Evolutionary conservation across 371 early-diverging fungal genomes (phyloP).

Genomic region (Haplosporangium sp.): DNA sequence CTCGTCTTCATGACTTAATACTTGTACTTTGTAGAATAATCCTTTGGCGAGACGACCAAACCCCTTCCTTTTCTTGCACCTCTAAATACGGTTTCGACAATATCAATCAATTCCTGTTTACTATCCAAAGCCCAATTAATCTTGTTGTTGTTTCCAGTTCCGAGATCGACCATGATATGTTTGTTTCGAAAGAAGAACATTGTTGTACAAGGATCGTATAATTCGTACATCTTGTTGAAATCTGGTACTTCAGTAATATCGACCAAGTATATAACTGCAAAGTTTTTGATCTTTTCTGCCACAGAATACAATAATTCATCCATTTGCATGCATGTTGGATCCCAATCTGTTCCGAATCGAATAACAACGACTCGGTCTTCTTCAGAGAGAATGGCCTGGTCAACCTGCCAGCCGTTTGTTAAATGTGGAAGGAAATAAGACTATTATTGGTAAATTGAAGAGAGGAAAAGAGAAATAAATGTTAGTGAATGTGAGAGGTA

Average conservation of each 20-base stretch:
- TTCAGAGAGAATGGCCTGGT: conserved; percentile 98
- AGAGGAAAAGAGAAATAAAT: not conserved
- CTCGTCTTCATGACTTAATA: conserved; percentile 62
- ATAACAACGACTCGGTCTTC: conserved; percentile 97
- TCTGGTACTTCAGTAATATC: conserved; percentile 90
- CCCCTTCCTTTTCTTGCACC: conserved; percentile 95
- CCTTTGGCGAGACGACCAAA: conserved; percentile 95
- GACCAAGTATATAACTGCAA: conserved; percentile 95
- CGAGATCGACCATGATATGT: conserved; percentile 98
- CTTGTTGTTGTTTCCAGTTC: conserved; percentile 99
- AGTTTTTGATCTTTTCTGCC: conserved; percentile 97
- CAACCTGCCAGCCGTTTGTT: conserved; percentile 94
- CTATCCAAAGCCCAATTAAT: conserved; percentile 96
- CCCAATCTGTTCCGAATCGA: conserved; percentile 98
- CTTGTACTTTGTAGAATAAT: conserved; percentile 96
- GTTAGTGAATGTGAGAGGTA: not conserved
- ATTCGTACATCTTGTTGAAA: conserved; percentile 97
- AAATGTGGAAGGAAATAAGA: conserved; percentile 83
- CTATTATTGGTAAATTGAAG: conserved; percentile 23
- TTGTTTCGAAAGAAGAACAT: conserved; percentile 97
- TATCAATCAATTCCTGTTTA: conserved; percentile 90
- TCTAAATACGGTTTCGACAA: conserved; percentile 91
- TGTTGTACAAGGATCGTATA: conserved; percentile 96
- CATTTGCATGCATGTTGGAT: conserved; percentile 97
- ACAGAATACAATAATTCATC: conserved; percentile 94